phyloP scores from a whole-genome alignment of 2,329 filamentous ascomycete genomes.

The Stachybotrys echinatus region DNA sequence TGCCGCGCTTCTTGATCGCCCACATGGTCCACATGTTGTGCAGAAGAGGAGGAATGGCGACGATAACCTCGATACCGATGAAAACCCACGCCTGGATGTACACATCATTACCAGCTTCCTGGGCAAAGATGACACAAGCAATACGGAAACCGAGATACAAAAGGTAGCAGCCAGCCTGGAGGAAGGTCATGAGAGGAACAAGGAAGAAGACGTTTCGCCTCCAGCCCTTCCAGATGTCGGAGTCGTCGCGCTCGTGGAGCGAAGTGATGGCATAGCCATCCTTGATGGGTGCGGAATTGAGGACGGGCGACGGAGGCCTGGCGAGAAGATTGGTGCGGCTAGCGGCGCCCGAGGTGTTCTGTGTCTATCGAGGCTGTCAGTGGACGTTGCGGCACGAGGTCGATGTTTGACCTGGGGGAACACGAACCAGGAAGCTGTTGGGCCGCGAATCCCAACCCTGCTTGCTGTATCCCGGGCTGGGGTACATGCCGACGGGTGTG shows the following conservation, averaged over 20 bases:
- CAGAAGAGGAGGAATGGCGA: conserved; percentile 48
- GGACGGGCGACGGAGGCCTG: conserved; percentile 24
- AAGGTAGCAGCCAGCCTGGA: conserved; percentile 37
- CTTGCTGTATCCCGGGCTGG: not conserved
- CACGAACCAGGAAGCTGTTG: conserved; percentile 4
- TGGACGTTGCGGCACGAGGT: no score
- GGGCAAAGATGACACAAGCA: conserved; percentile 45
- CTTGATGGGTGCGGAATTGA: conserved; percentile 22
- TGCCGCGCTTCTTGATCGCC: conserved; percentile 47
- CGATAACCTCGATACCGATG: conserved; percentile 47
- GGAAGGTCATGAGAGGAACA: conserved; percentile 31
- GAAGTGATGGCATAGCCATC: conserved; percentile 29
- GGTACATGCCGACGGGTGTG: not conserved
- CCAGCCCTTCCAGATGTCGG: conserved; percentile 40
- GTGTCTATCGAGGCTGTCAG: not conserved
- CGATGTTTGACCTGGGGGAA: not conserved
- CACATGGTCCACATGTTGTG: conserved; percentile 55
- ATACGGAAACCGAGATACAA: conserved; percentile 47
- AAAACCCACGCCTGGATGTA: conserved; percentile 53
- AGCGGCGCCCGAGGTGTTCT: not conserved
- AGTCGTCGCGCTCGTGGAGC: conserved; percentile 36
- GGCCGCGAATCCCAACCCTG: conserved; percentile 2
- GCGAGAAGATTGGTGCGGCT: not conserved
- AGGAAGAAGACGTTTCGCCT: conserved; percentile 32
- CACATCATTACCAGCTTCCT: conserved; percentile 29